Conservation (phyloP, 345 rosid species). For the Lepidium aucheri region DNA sequence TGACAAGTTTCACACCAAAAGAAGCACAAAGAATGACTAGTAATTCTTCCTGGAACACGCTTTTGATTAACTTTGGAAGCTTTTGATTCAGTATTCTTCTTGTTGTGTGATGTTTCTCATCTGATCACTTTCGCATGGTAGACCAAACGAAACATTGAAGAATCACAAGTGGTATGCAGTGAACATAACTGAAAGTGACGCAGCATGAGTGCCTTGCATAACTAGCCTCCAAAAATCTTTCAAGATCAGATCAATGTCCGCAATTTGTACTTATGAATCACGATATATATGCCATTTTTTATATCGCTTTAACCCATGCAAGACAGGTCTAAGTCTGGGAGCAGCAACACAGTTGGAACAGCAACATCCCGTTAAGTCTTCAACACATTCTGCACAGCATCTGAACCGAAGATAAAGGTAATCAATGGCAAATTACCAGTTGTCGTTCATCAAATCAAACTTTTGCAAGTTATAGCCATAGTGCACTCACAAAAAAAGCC, state of each 20-base stretch:
- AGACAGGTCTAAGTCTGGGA: slow-evolving; percentile 71
- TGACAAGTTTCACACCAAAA: not conserved
- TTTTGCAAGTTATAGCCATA: not conserved
- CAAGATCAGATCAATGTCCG: slow-evolving; percentile 5
- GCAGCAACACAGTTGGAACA: slow-evolving; percentile 55
- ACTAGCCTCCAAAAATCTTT: slow-evolving; percentile 7
- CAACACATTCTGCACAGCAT: slow-evolving; percentile 53
- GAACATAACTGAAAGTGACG: not conserved
- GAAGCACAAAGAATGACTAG: not conserved
- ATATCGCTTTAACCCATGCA: slow-evolving; percentile 73
- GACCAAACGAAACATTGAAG: not conserved
- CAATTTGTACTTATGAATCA: slow-evolving; percentile 31
- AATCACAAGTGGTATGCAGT: not conserved
- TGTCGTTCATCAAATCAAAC: not conserved
- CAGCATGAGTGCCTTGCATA: not conserved
- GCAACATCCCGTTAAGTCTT: slow-evolving; percentile 67
- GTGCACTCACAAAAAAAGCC: slow-evolving; percentile 68
- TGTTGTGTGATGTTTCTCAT: slow-evolving; percentile 1
- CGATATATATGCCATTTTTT: slow-evolving; percentile 74
- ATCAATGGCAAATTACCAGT: not conserved
- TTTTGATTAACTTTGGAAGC: not conserved
- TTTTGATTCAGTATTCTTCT: slow-evolving; percentile 7
- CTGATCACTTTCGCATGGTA: not conserved
- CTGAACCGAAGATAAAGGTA: slow-evolving; percentile 33
- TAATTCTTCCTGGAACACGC: slow-evolving; percentile 5